A percentile compares a stretch with the other conserved stretches of the same genome.
These are phyloP conservation scores for Kuraishia piskuri DNA, from an alignment of 805 yeast genomes.

Conservation along the genomic window DNA sequence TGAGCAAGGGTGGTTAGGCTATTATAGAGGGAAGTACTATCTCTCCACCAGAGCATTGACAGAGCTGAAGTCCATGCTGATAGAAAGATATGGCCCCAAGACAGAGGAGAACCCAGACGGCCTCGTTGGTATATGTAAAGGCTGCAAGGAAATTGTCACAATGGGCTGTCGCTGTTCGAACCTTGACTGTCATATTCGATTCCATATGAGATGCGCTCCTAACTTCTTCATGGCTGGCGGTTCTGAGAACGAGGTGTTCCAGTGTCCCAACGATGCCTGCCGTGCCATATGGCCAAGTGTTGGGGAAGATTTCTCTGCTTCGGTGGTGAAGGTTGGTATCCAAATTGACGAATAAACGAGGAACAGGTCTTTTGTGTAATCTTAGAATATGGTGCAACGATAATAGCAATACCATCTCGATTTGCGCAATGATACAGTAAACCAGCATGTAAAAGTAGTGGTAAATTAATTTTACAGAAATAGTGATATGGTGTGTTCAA, in stretches of 20 bases:
- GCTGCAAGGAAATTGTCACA: slow-evolving; percentile 46
- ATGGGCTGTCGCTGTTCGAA: slow-evolving; percentile 36
- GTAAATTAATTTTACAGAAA: too few relatives aligned
- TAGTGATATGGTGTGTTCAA: too few relatives aligned
- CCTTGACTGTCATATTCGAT: slow-evolving; percentile 26
- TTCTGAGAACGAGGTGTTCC: neutral
- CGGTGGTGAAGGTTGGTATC: neutral
- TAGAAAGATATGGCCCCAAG: slow-evolving; percentile 31
- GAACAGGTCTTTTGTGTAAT: neutral
- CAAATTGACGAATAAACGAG: neutral
- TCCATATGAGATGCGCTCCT: slow-evolving; percentile 37
- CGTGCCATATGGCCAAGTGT: slow-evolving; percentile 1
- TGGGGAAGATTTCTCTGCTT: slow-evolving; percentile 1
- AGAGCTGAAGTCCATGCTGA: slow-evolving; percentile 37
- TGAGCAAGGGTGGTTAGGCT: slow-evolving; percentile 47
- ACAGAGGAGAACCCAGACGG: slow-evolving; percentile 23
- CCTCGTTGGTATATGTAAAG: slow-evolving; percentile 33
- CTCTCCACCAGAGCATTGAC: slow-evolving; percentile 32
- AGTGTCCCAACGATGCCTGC: slow-evolving; percentile 26
- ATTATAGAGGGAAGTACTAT: slow-evolving; percentile 22
- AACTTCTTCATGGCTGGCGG: neutral
- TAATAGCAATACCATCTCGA: too few relatives aligned
- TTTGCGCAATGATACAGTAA: too few relatives aligned
- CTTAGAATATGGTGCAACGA: too few relatives aligned
- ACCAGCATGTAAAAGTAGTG: too few relatives aligned